Evolutionary conservation across 257 asterid genomes (phyloP).

Genomic region (Anisodus acutangulus): DNA sequence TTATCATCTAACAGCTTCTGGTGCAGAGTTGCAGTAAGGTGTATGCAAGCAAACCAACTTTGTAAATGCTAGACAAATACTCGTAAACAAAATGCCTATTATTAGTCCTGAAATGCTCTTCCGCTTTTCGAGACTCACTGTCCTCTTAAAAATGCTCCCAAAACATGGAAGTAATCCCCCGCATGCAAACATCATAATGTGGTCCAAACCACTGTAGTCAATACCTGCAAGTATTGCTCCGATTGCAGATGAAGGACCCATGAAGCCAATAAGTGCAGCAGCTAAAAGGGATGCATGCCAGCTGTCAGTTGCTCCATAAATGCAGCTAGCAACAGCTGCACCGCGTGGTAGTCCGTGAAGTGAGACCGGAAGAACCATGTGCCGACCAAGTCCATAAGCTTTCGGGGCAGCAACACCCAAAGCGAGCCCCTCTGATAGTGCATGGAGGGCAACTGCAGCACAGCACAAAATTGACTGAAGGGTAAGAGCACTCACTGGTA

Average conservation of each 20-base stretch:
- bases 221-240: constrained; percentile 88
- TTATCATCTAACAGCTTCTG: constrained; percentile 91
- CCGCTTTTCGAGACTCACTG: constrained; percentile 64
- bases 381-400: constrained; percentile 91
- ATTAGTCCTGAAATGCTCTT: constrained; percentile 68
- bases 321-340: constrained; percentile 97
- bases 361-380: constrained; percentile 96
- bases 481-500: constrained; percentile 71
- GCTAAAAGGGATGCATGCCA: constrained; percentile 88
- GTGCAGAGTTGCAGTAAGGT: constrained; percentile 97
- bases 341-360: constrained; percentile 96
- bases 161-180: constrained; percentile 95
- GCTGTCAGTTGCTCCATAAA: constrained; percentile 84
- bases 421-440: constrained; percentile 93
- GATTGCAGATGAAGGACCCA: constrained; percentile 87
- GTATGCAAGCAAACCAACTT: constrained; percentile 96
- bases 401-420: constrained; percentile 98
- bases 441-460: constrained; percentile 77
- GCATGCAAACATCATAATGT: constrained; percentile 81
- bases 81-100: constrained; percentile 62
- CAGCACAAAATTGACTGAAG: constrained; percentile 80
- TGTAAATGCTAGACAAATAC: constrained; percentile 71
- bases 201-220: constrained; percentile 93
- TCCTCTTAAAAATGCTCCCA: constrained; percentile 64
- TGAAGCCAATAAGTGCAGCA: constrained; percentile 75